Evolutionary conservation across 192 early-diverging fungal genomes (phyloP).

Genomic region (Tieghemiomyces parasiticus): DNA sequence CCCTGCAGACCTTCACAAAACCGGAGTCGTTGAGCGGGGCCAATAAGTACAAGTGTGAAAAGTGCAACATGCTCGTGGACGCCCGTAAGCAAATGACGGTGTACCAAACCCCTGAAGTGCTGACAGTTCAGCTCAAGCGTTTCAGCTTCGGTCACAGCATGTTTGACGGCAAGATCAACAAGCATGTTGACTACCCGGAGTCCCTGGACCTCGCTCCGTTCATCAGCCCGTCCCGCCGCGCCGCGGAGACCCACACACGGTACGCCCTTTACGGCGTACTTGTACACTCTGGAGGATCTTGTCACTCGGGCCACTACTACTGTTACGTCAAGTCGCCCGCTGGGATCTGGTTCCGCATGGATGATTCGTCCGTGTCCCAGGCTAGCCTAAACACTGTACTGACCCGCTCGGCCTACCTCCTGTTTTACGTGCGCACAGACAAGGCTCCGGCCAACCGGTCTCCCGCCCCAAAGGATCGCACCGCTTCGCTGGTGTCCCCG

Average conservation of each 20-base stretch:
- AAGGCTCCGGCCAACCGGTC: too few relatives aligned
- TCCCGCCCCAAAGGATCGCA: too few relatives aligned
- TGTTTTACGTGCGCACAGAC: conserved; percentile 67
- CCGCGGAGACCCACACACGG: conserved; percentile 12
- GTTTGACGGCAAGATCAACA: conserved; percentile 52
- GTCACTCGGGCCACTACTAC: conserved; percentile 77
- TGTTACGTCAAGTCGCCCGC: conserved; percentile 63
- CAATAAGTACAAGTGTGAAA: conserved; percentile 70
- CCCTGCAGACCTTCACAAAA: conserved; percentile 54
- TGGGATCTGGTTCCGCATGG: conserved; percentile 67
- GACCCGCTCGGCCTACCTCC: conserved; percentile 62
- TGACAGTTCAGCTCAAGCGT: conserved; percentile 74
- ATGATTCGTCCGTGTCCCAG: conserved; percentile 56
- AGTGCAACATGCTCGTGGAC: conserved; percentile 58
- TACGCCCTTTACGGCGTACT: conserved; percentile 68
- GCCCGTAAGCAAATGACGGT: conserved; percentile 72
- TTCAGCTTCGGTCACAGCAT: conserved; percentile 41
- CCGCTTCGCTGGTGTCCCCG: too few relatives aligned
- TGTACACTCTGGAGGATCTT: conserved; percentile 57
- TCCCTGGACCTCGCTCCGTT: conserved; percentile 45
- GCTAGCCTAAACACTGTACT: conserved; percentile 55
- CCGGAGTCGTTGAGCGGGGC: conserved; percentile 45
- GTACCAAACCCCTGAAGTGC: conserved; percentile 46
- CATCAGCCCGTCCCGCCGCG: conserved; percentile 25
- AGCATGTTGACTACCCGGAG: conserved; percentile 43